Evolutionary conservation across 306 rosid species (phyloP).

Genomic region (Astragalus glycyphyllos): DNA sequence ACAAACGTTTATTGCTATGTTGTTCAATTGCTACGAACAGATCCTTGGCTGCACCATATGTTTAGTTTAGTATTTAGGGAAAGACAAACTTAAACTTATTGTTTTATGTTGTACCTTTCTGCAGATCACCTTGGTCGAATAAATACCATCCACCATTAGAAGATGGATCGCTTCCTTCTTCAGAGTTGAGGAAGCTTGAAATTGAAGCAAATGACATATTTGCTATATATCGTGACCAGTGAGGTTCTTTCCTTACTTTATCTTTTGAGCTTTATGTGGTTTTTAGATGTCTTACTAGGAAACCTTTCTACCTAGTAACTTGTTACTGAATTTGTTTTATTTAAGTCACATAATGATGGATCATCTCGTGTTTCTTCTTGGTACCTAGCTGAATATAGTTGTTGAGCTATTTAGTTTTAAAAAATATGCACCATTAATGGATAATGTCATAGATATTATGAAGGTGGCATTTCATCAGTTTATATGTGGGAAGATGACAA

Average conservation of each 20-base stretch:
- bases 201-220: slow-evolving; percentile 91
- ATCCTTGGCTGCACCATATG: background rate
- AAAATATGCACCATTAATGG: slow-evolving; percentile 59
- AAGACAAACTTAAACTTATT: background rate
- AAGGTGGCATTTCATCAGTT: slow-evolving; percentile 99
- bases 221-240: slow-evolving; percentile 98
- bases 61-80: slow-evolving; percentile 17
- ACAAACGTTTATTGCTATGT: background rate
- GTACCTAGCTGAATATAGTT: slow-evolving; percentile 10
- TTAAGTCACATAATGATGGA: slow-evolving; percentile 19
- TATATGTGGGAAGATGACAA: slow-evolving; percentile 98
- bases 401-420: slow-evolving; percentile 23
- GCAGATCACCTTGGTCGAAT: slow-evolving; percentile 98
- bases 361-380: slow-evolving; percentile 29
- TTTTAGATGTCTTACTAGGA: slow-evolving; percentile 21
- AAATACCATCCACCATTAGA: slow-evolving; percentile 83
- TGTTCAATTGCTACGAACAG: background rate
- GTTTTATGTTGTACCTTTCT: slow-evolving; percentile 31
- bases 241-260: slow-evolving; percentile 95
- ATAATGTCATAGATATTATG: slow-evolving; percentile 83
- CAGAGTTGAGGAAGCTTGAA: slow-evolving; percentile 86
- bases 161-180: slow-evolving; percentile 87
- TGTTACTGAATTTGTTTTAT: slow-evolving; percentile 10
- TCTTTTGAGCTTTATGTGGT: slow-evolving; percentile 46
- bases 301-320: slow-evolving; percentile 20